Base-by-base conservation (phyloP, 495 filamentous ascomycete genomes). In the Elaphomyces granulatus region DNA sequence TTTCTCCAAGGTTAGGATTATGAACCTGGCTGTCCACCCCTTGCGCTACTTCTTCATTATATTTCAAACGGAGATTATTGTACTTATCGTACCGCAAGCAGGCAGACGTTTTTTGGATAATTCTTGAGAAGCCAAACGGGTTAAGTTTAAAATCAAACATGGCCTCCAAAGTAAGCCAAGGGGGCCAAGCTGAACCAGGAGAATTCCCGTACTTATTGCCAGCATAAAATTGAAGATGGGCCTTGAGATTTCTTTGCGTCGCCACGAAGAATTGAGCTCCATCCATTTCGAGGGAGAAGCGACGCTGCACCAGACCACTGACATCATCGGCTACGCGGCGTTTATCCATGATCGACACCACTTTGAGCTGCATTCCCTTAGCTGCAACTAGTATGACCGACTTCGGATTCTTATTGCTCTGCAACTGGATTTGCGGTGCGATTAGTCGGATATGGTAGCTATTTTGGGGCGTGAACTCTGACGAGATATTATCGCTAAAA, bases 231-330 rank as follows among this genome's bases (percentile, higher is more conserved):
- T 87, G 85, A 40, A 94, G 70, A 43, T 87, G 75, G 40, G 83
- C 77, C 31, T 76, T 75, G 56, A 96, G 82, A 49, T 76, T 83
- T 59, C 88, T 87, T 45, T 87, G 79, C 42, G 84, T 87, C 4
- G 90, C 92, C 38, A 96, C 90, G 52, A 96, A 98, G 56, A 98
- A 94, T 52, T 98, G 90, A 20, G 88, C 81, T 46, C 86, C 90
- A 54, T 96, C 88, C 78, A 94, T 93, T 40, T 84, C 83, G 36
- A 93, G 77, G 28, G 84, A 75, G 60, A 96, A 94, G 15, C 88
- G 83, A 17, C 86, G 81, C 48, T 96, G 92, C 3, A 98, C 87
- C 36, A 98, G 66, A 39, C 90, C 90, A 48, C 83, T 90, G 48
- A 98, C 86, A 57, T 87, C 81, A 53, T 98, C 90, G 23, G 74